Evolutionary conservation across 768 basidiomycete species (phyloP), one percentile per base, ranked within the genome.

Genomic region (Amanita pallidorosea): DNA sequence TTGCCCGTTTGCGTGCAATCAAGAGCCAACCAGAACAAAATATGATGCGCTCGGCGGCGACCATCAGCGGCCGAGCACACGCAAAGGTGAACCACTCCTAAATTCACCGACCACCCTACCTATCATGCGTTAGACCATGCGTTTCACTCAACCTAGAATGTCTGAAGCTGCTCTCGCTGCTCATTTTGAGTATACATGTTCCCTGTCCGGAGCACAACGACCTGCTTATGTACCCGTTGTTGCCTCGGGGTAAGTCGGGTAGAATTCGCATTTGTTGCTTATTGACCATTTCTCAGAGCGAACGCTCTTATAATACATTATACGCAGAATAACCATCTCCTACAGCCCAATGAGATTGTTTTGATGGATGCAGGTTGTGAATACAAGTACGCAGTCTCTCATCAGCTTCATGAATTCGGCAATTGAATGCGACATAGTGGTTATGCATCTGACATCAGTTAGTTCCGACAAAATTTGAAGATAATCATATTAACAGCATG

Each of bases 171-270:
- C 63, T 6, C 58, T 75, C 9, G 73, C 72, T 4, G 87, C 94
- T 4, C 88, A 92, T 61, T 97, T 98, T 61, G 88, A 95, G 65
- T 96, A 96, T 60, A 57, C 85, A 1, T 94, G 92, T 59, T 75
- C 80, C 3, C 70, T 89, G 38, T 70, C 70, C 13, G 96, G 96
- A 18, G 76, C 89, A 11, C 84, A 91, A 59, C 77, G 94, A 36
- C 79, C 82, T 44, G 94, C 96, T n/a, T 99, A 99, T 62, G 94
- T 99, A 1, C 96, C 96, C 11, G 96, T 99, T 5, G 89, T 97
- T 31, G 95, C 91, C 5, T 93, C 91, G 1, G 96, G 96, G 88
- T 88, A 65, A 54, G 76, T 58, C 15, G 27, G 22, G 25, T 38
- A 12, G 12, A 18, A 3, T 51, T 22, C 20, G 22, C 12, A 5